Evolutionary conservation across 1,284 basidiomycete genomes (phyloP).

Genomic region (Pseudozyma sp.): DNA sequence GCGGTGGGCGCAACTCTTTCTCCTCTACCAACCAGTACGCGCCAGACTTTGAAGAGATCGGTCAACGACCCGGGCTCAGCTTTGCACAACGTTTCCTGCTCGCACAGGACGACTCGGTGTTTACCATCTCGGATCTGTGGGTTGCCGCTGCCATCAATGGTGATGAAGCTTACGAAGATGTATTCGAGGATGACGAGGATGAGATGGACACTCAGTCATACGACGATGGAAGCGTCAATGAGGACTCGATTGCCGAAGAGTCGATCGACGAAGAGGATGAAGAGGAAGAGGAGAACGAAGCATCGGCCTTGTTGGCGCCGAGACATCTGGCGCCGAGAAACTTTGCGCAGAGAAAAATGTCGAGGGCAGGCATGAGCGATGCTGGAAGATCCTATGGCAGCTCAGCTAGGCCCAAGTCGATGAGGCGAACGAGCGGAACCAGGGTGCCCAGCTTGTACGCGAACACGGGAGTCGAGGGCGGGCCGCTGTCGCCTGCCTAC

Average conservation of each 20-base stretch:
- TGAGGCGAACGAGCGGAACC: conserved; percentile 38
- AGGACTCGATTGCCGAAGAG: conserved; percentile 55
- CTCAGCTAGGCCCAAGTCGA: conserved; percentile 28
- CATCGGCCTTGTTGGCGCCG: conserved; percentile 38
- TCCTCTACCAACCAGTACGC: conserved; percentile 53
- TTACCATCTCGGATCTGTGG: conserved; percentile 89
- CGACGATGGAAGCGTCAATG: conserved; percentile 49
- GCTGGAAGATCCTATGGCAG: conserved; percentile 23
- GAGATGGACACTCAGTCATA: conserved; percentile 31
- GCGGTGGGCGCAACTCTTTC: conserved; percentile 30
- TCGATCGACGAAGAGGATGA: conserved; percentile 50
- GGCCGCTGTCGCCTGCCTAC: conserved; percentile 26
- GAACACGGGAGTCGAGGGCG: conserved; percentile 58
- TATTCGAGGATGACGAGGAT: conserved; percentile 75
- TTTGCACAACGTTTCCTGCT: conserved; percentile 78
- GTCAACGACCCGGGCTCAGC: conserved; percentile 45
- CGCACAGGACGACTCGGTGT: conserved; percentile 89
- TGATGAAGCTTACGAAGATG: conserved; percentile 73
- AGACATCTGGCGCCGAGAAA: conserved; percentile 61
- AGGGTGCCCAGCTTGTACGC: conserved; percentile 58
- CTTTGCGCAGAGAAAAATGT: conserved; percentile 60
- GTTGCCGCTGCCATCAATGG: conserved; percentile 90
- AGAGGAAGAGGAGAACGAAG: conserved; percentile 37
- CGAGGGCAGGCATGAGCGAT: conserved; percentile 33
- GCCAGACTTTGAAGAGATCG: conserved; percentile 63